phyloP scores from a whole-genome alignment of 257 asterid species.

The Solanum ossicruentum region DNA sequence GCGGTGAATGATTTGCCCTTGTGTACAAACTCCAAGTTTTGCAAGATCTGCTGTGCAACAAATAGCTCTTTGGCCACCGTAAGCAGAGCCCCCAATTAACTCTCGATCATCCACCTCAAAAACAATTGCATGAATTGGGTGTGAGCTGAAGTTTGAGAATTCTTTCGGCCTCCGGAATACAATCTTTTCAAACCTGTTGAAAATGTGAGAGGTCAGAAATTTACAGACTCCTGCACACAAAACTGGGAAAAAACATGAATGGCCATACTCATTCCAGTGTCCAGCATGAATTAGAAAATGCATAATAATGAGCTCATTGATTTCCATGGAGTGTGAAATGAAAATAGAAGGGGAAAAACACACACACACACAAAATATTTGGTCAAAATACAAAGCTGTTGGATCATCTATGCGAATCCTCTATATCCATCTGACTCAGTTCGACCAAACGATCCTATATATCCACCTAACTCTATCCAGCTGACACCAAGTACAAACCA shows the following conservation, averaged over 20 bases:
- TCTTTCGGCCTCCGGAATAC: conserved; percentile 65
- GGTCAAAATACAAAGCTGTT: not conserved
- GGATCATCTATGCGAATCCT: not conserved
- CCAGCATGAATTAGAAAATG: not conserved
- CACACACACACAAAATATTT: not conserved
- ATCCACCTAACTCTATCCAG: not conserved
- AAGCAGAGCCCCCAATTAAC: conserved; percentile 83
- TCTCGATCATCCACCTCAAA: conserved; percentile 94
- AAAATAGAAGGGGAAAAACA: not conserved
- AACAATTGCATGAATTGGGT: conserved; percentile 52
- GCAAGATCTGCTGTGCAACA: conserved; percentile 91
- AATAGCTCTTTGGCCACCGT: conserved; percentile 93
- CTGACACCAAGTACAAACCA: not conserved
- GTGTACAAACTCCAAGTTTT: conserved; percentile 84
- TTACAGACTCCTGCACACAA: not conserved
- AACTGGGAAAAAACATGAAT: not conserved
- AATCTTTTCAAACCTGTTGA: conserved; percentile 68
- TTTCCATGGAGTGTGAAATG: not conserved
- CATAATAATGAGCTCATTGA: not conserved
- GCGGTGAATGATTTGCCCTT: conserved; percentile 74
- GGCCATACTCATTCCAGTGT: not conserved
- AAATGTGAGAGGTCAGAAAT: not conserved
- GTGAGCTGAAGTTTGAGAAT: conserved; percentile 60
- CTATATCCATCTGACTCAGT: not conserved
- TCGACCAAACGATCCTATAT: not conserved